Evolutionary conservation across 257 asterid genomes (phyloP).

Genomic region (Leptodermis oblonga): DNA sequence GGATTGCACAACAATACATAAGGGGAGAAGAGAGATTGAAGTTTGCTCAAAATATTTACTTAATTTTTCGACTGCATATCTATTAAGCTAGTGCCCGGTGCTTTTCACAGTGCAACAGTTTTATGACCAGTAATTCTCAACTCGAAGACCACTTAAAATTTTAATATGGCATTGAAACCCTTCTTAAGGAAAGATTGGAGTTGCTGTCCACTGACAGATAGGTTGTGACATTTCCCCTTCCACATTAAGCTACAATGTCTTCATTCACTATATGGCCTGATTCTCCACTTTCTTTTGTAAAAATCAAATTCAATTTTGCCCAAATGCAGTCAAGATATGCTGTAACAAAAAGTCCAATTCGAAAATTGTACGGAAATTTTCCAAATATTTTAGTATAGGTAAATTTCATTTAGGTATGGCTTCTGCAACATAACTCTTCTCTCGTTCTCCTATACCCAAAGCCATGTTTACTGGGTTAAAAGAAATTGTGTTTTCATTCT

Average conservation of each 20-base stretch:
- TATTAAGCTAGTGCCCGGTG: too few relatives aligned
- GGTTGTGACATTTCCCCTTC: background rate
- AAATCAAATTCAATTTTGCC: background rate
- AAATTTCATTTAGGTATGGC: background rate
- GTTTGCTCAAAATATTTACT: background rate
- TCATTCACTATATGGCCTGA: background rate
- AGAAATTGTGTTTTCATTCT: background rate
- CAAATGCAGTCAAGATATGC: background rate
- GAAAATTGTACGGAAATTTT: background rate
- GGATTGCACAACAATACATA: too few relatives aligned
- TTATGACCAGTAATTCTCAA: background rate
- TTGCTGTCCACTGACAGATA: background rate
- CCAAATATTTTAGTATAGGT: background rate
- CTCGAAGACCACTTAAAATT: background rate
- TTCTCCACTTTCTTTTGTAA: background rate
- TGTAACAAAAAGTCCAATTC: background rate
- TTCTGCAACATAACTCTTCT: background rate
- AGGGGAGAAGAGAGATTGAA: background rate
- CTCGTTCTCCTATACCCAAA: background rate
- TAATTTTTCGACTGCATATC: too few relatives aligned
- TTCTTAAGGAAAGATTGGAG: background rate
- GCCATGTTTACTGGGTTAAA: background rate
- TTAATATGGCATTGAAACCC: background rate
- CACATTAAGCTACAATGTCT: background rate
- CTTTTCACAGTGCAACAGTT: too few relatives aligned